Percentiles rank a stretch among this genome's conserved stretches.
phyloP scores from a whole-genome alignment of 192 early-diverging fungal genomes.

The Entomortierella beljakovae region DNA sequence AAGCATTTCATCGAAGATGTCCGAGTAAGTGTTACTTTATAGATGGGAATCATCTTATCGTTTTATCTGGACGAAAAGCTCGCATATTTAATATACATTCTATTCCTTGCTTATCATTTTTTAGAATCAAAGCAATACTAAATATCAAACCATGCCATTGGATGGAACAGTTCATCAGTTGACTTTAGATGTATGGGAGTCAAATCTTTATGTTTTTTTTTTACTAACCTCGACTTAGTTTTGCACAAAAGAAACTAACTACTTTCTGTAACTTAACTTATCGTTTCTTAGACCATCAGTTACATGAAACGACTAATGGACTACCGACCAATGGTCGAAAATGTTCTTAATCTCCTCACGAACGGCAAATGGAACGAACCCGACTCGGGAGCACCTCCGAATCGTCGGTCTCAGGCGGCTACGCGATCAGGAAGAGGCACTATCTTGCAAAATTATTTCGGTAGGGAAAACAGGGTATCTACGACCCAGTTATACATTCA shows the following conservation, averaged over 20 bases:
- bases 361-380: conserved; percentile 69
- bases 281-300: conserved; percentile 63
- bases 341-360: conserved; percentile 61
- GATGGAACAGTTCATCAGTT: conserved; percentile 91
- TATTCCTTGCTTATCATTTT: conserved; percentile 6
- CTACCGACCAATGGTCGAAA: conserved; percentile 66
- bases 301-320: conserved; percentile 69
- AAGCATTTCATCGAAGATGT: conserved; percentile 78
- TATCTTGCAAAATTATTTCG: conserved; percentile 50
- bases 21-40: conserved; percentile 58
- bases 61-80: background rate
- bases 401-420: conserved; percentile 38
- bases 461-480: conserved; percentile 4
- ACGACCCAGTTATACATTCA: background rate
- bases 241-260: background rate
- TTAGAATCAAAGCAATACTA: conserved; percentile 55
- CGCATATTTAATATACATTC: no score
- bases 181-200: conserved; percentile 73
- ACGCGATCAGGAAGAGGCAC: conserved; percentile 25
- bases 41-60: background rate
- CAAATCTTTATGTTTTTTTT: background rate
- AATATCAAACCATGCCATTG: conserved; percentile 63
- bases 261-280: background rate
- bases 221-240: no score
- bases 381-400: conserved; percentile 42